Evolutionary conservation across 352 stramenopile genomes (phyloP).

Genomic region (Phytophthora ohioensis): DNA sequence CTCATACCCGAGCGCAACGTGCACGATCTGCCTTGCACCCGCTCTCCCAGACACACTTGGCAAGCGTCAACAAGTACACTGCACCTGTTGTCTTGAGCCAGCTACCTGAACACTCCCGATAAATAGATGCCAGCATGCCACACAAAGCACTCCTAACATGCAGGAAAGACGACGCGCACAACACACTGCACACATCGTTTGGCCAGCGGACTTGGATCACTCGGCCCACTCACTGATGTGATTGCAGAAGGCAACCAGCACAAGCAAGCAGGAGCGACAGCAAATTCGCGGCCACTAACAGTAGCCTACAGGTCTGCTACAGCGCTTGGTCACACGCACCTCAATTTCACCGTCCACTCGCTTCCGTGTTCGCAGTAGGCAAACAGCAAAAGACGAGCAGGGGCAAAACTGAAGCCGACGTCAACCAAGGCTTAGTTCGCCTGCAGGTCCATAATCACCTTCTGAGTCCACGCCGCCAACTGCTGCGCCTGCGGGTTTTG

Average conservation of each 20-base stretch:
- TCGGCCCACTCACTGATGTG: slow-evolving; percentile 17
- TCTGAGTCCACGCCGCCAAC: slow-evolving; percentile 78
- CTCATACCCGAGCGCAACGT: slow-evolving; percentile 12
- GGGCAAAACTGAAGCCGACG: slow-evolving; percentile 16
- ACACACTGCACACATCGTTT: slow-evolving; percentile 16
- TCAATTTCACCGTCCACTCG: slow-evolving; percentile 8
- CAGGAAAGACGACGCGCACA: slow-evolving; percentile 23
- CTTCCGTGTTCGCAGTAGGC: slow-evolving; percentile 40
- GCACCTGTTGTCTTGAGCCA: slow-evolving; percentile 13
- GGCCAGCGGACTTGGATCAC: slow-evolving; percentile 17
- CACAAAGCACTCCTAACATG: slow-evolving; percentile 41
- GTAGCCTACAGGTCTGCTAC: slow-evolving; percentile 45
- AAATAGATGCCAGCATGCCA: slow-evolving; percentile 42
- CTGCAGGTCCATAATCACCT: slow-evolving; percentile 77
- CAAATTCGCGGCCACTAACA: slow-evolving; percentile 17
- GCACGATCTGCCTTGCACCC: slow-evolving; percentile 14
- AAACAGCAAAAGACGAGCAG: slow-evolving; percentile 33
- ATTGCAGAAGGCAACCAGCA: slow-evolving; percentile 47
- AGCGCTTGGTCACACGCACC: slow-evolving; percentile 15
- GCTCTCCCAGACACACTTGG: slow-evolving; percentile 31
- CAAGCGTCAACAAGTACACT: slow-evolving; percentile 15
- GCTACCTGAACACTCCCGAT: slow-evolving; percentile 38
- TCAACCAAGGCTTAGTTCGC: slow-evolving; percentile 47
- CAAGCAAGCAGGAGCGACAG: slow-evolving; percentile 19
- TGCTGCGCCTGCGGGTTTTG: slow-evolving; percentile 78